Conservation (phyloP, 1,284 basidiomycete genomes). For the Rhodofomes roseus region DNA sequence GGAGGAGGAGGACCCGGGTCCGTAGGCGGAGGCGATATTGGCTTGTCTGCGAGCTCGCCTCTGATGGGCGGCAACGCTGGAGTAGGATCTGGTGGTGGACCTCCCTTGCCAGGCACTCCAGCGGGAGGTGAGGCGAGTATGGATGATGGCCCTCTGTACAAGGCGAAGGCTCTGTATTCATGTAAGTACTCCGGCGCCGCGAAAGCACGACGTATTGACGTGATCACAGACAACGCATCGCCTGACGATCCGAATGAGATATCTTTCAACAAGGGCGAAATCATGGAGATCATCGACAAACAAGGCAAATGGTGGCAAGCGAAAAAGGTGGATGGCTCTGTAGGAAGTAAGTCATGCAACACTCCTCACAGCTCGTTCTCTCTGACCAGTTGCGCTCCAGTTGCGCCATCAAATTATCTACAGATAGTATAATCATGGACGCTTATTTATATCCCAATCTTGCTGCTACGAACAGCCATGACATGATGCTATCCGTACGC, state of each 20-base stretch:
- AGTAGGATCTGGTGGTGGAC: constrained; percentile 45
- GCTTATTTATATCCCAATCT: constrained; percentile 2
- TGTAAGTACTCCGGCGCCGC: constrained; percentile 46
- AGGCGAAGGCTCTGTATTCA: constrained; percentile 85
- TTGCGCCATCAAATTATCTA: constrained; percentile 80
- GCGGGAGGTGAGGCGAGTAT: constrained; percentile 17
- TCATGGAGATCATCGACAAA: constrained; percentile 93
- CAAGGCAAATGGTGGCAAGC: constrained; percentile 97
- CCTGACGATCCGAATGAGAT: constrained; percentile 97
- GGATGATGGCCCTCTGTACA: constrained; percentile 40
- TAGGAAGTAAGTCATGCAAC: constrained; percentile 67
- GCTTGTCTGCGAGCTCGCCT: constrained; percentile 51
- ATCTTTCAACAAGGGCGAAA: constrained; percentile 90
- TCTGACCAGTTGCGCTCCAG: constrained; percentile 33
- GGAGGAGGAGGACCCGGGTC: constrained; percentile 41
- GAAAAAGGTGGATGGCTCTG: constrained; percentile 75
- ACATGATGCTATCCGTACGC: constrained; percentile 12
- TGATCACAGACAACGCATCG: constrained; percentile 74
- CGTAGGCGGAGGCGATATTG: constrained; percentile 43
- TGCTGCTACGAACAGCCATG: constrained; percentile 17
- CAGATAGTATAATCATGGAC: constrained; percentile 52
- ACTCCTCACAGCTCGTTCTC: constrained; percentile 6
- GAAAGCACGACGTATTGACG: not conserved
- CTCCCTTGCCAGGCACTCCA: constrained; percentile 16
- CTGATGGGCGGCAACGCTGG: constrained; percentile 56